Conservation (phyloP, 805 yeast genomes). For the Wickerhamomyces rabaulensis region DNA sequence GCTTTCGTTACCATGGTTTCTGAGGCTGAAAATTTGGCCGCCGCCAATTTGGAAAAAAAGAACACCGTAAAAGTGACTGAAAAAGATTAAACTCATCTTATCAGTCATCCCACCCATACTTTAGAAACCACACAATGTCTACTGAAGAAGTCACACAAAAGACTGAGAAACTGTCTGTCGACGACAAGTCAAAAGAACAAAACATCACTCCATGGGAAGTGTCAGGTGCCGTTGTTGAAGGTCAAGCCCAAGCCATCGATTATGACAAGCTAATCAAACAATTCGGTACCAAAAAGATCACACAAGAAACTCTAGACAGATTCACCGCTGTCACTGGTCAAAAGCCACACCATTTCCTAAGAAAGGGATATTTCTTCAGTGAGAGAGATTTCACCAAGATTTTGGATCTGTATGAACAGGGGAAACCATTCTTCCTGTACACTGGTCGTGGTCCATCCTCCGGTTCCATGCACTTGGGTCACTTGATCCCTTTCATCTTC, state of each 20-base stretch:
- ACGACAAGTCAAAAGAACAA: constrained; percentile 10
- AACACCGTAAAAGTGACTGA: background rate
- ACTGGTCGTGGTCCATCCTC: constrained; percentile 98
- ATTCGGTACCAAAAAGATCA: constrained; percentile 79
- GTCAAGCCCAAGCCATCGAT: constrained; percentile 85
- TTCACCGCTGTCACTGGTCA: constrained; percentile 83
- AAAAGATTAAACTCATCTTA: background rate
- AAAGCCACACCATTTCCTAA: constrained; percentile 83
- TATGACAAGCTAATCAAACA: constrained; percentile 81
- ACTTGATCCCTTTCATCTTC: constrained; percentile 90
- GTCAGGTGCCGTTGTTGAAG: constrained; percentile 96
- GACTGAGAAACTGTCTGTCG: constrained; percentile 2
- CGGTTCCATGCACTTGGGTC: constrained; percentile 94
- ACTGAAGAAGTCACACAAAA: constrained; percentile 4
- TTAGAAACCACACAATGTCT: background rate
- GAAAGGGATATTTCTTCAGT: constrained; percentile 88
- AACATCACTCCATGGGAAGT: constrained; percentile 96
- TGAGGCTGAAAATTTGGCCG: background rate
- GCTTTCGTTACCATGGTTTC: background rate
- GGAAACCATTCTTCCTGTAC: constrained; percentile 90
- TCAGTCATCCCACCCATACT: background rate
- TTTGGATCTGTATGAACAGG: constrained; percentile 86
- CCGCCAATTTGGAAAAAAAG: background rate
- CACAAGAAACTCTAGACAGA: constrained; percentile 64
- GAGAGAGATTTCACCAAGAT: constrained; percentile 80